Evolutionary conservation across 352 stramenopile genomes (phyloP), one percentile per base, ranked within the genome.

Genomic region (Phytopythium montanum): DNA sequence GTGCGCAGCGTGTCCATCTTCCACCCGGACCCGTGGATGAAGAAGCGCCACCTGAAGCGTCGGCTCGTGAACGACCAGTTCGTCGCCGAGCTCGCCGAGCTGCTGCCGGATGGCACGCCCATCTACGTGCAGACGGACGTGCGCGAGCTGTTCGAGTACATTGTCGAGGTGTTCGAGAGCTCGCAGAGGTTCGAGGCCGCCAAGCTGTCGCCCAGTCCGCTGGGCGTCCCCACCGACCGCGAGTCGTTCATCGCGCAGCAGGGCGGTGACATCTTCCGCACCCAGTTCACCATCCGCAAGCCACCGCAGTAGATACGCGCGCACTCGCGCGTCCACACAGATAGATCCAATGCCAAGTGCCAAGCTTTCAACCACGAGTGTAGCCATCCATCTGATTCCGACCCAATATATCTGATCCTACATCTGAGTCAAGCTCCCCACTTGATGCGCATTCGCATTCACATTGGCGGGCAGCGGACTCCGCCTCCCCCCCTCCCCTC

Each of bases 21-120:
- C 62, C 85, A 95, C 59, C 87, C 87, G 26, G 87, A 95, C 31
- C 87, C 87, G 66, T 95, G 87, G 87, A 90, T 94, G 76, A 95
- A 95, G 68, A 95, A 94, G 59, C 74, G 78, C 57, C 87, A 95
- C 67, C 56, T 90, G 33, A 95, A 95, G 68, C 76, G 87, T 28
- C 75, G 87, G 46, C 66, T 95, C 14, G 84, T 95, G 29, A 93
- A 66, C 4, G 54, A 73, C 44, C 72, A 79, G 50, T 93, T 95
- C 48, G 85, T 89, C 21, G 34, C 62, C 0, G 76, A 87, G 31
- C 73, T 95, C 51, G 85, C 81, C 10, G 44, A 64, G 10, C 61
- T 87, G 45, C 66, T 95, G 19, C 33, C 48, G 0, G 68, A 81
- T 2, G 68, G 69, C 3, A 93, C 83, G 39, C 82, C 83, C 3